A percentile compares a stretch with the other conserved stretches of the same genome.
phyloP scores from a whole-genome alignment of 176 grass and related monocot species.

The Hsuehochloa calcarea region DNA sequence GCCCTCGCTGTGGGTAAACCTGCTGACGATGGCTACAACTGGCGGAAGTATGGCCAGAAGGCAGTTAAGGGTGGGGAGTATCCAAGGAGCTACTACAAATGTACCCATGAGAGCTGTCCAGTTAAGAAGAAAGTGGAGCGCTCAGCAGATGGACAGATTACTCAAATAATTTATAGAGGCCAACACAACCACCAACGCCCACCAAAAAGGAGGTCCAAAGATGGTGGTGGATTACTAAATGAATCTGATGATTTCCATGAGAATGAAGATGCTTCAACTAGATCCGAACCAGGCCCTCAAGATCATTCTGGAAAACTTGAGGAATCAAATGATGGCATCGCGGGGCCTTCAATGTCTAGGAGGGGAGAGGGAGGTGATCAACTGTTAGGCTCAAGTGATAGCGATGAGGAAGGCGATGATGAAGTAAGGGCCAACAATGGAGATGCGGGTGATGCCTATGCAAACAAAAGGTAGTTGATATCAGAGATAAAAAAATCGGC shows the following conservation, averaged over 20 bases:
- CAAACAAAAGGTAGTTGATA: conserved; percentile 67
- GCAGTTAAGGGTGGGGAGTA: conserved; percentile 69
- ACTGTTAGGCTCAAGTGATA: conserved; percentile 62
- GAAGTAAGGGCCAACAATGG: conserved; percentile 25
- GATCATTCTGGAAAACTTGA: conserved; percentile 47
- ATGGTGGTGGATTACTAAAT: conserved; percentile 44
- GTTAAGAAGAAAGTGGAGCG: conserved; percentile 83
- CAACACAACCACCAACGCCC: conserved; percentile 57
- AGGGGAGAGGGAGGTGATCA: conserved; percentile 47
- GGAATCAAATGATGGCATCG: conserved; percentile 44
- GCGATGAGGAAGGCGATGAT: conserved; percentile 52
- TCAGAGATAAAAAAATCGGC: no score
- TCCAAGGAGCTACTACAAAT: conserved; percentile 78
- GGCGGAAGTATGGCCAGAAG: conserved; percentile 86
- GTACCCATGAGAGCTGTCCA: conserved; percentile 51
- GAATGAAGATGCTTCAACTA: conserved; percentile 42
- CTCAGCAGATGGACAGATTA: conserved; percentile 51
- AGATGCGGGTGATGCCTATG: conserved; percentile 29
- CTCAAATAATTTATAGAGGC: conserved; percentile 75
- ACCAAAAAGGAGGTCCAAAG: conserved; percentile 62
- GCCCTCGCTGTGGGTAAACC: conserved; percentile 53
- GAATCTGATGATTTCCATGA: conserved; percentile 40
- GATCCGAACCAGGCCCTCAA: conserved; percentile 42
- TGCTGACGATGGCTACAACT: conserved; percentile 44
- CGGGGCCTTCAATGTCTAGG: conserved; percentile 28